These are phyloP conservation scores for Neonectria sp. DNA, from an alignment of 2,329 filamentous ascomycete genomes.

Conservation along the genomic window DNA sequence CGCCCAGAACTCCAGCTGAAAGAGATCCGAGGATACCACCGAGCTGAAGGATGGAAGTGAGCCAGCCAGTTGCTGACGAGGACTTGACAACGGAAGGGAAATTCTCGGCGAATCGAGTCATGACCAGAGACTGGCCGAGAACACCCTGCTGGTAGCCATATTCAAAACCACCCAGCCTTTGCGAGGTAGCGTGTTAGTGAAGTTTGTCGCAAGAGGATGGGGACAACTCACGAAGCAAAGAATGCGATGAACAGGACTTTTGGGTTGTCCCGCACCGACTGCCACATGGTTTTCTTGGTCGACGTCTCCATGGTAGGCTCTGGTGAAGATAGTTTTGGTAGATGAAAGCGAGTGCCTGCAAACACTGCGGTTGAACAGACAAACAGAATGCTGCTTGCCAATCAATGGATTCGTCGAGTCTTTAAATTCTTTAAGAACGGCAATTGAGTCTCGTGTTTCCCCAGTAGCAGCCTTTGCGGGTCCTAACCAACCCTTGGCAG, in stretches of 20 bases:
- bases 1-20: slow-evolving; percentile 46
- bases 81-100: slow-evolving; percentile 57
- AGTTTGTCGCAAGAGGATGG: not conserved
- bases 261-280: not conserved
- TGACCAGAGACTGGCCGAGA: slow-evolving; percentile 61
- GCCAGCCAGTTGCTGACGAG: slow-evolving; percentile 66
- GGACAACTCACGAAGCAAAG: not conserved
- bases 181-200: not conserved
- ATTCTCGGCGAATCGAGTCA: slow-evolving; percentile 58
- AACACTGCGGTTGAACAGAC: not conserved
- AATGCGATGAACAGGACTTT: not conserved
- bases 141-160: slow-evolving; percentile 68
- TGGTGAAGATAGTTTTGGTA: not conserved
- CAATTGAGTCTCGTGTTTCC: not conserved
- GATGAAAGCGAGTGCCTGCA: not conserved
- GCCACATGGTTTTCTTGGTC: not conserved
- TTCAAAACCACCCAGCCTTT: slow-evolving; percentile 58
- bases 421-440: not conserved
- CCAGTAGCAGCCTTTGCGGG: not conserved
- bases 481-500: not conserved
- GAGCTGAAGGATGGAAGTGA: slow-evolving; percentile 64
- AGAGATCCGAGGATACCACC: slow-evolving; percentile 66
- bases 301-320: not conserved
- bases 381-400: no score
- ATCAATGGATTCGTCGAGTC: not conserved